Percentiles rank a stretch among this genome's conserved stretches.
phyloP scores from a whole-genome alignment of 78 protist genomes.

The Acrasis kona region DNA sequence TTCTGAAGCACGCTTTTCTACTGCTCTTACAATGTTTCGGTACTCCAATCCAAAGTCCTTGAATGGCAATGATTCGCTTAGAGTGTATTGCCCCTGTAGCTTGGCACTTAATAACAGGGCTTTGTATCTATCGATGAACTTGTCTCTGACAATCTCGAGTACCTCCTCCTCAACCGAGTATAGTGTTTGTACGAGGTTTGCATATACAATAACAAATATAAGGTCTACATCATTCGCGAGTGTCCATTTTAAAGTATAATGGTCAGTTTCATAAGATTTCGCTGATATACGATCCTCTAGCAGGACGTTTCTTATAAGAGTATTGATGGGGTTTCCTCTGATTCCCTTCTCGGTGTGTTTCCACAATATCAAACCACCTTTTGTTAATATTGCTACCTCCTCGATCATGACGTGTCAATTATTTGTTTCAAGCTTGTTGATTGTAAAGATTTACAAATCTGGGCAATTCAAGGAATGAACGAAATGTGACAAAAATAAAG shows the following conservation, averaged over 20 bases:
- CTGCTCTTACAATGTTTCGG: too few species aligned
- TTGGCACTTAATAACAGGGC: background rate
- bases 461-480: too few species aligned
- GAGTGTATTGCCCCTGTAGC: too few species aligned
- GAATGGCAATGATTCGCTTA: too few species aligned
- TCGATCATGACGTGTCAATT: too few species aligned
- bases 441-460: too few species aligned
- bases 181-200: background rate
- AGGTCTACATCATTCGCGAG: constrained; percentile 36
- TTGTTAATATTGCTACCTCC: background rate
- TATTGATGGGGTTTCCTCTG: constrained; percentile 10
- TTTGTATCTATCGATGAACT: background rate
- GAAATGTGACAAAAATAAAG: too few species aligned
- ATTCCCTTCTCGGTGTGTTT: background rate
- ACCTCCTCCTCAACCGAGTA: constrained; percentile 17
- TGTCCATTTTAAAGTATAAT: constrained; percentile 21
- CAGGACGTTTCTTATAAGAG: background rate
- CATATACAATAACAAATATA: constrained; percentile 31
- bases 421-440: too few species aligned
- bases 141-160: background rate
- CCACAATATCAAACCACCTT: constrained; percentile 23
- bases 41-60: too few species aligned
- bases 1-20: too few species aligned
- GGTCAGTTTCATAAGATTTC: background rate
- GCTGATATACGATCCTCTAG: constrained; percentile 14